Percentiles rank a stretch among this genome's conserved stretches.
Evolutionary conservation across 768 basidiomycete species (phyloP).

Genomic region (Hortiboletus flavorubellus): DNA sequence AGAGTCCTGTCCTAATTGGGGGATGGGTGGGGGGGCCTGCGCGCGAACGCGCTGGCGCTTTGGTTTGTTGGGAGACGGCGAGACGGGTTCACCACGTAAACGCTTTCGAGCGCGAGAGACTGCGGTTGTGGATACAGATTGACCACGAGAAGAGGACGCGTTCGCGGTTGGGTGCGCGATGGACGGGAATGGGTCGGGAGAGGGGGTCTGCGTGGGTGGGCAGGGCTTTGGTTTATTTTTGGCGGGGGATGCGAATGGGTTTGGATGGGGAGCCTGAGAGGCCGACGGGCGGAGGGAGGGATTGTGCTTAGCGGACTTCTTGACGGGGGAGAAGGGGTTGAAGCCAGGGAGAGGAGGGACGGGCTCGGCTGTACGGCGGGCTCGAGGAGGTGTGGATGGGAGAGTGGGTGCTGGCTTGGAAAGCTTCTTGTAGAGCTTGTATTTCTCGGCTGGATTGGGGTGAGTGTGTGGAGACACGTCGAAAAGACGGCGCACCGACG

Average conservation of each 20-base stretch:
- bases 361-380: conserved; percentile 45
- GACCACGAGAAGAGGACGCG: conserved; percentile 18
- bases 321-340: conserved; percentile 80
- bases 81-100: conserved; percentile 77
- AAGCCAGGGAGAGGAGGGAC: conserved; percentile 53
- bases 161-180: conserved; percentile 17
- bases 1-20: conserved; percentile 15
- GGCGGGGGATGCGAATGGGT: conserved; percentile 47
- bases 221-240: conserved; percentile 32
- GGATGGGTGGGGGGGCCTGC: conserved; percentile 38
- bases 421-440: conserved; percentile 78
- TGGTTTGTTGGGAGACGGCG: conserved; percentile 76
- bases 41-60: conserved; percentile 60
- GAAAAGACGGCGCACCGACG: conserved; percentile 51
- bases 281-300: conserved; percentile 3
- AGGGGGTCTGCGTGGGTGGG: conserved; percentile 25
- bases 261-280: conserved; percentile 25
- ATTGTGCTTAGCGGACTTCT: conserved; percentile 36
- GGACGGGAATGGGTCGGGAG: conserved; percentile 42
- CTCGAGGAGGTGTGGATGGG: conserved; percentile 34
- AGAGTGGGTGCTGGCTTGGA: conserved; percentile 42
- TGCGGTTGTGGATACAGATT: conserved; percentile 36
- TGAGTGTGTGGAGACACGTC: not conserved
- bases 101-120: conserved; percentile 74
- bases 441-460: conserved; percentile 59